A percentile compares a stretch with the other conserved stretches of the same genome.
Evolutionary conservation across 495 filamentous ascomycete genomes (phyloP).

Genomic region (Xylaria telfairii): DNA sequence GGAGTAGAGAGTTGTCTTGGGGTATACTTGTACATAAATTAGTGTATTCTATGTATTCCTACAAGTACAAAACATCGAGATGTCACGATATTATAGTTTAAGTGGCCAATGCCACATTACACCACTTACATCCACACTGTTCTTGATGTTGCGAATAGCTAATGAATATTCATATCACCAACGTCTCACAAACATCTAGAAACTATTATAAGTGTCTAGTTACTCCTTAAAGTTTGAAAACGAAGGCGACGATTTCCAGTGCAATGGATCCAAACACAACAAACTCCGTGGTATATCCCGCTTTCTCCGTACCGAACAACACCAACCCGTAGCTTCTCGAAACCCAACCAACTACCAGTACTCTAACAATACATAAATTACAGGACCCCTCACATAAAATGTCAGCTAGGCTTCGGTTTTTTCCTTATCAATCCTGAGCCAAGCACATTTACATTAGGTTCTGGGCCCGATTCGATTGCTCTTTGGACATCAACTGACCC

Average conservation of each 20-base stretch:
- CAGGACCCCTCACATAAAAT: background rate
- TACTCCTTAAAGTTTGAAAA: background rate
- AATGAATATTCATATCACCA: background rate
- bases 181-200: no score
- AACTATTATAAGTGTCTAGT: background rate
- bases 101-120: no score
- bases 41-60: background rate
- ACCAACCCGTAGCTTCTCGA: background rate
- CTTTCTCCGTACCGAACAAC: background rate
- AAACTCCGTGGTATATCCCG: background rate
- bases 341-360: background rate
- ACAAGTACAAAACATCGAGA: no score
- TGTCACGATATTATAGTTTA: no score
- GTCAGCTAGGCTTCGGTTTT: conserved; percentile 60
- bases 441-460: conserved; percentile 61
- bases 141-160: background rate
- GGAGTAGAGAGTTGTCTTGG: background rate
- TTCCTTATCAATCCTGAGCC: conserved; percentile 65
- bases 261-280: background rate
- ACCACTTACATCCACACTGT: no score
- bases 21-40: background rate
- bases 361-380: background rate
- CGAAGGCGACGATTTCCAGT: background rate
- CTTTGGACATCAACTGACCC: background rate
- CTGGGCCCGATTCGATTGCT: background rate